These are phyloP conservation scores for Apiospora saccharicola DNA, from an alignment of 2,329 filamentous ascomycete species.

Conservation along the genomic window DNA sequence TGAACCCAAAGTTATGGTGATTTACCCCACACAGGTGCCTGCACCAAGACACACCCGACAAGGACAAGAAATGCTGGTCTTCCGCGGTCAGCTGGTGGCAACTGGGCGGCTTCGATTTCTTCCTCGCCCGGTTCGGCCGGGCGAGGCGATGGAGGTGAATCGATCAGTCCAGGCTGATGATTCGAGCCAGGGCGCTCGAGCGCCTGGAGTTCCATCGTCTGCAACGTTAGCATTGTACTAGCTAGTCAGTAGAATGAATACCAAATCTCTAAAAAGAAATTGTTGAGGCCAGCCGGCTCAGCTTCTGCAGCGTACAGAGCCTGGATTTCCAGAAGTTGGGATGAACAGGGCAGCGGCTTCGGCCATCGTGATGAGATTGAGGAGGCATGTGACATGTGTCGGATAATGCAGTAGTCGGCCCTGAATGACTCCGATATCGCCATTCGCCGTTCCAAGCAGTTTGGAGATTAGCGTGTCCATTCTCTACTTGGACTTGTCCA, in stretches of 20 bases:
- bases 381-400: background rate
- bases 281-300: background rate
- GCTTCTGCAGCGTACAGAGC: background rate
- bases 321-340: background rate
- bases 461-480: conserved; percentile 1
- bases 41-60: background rate
- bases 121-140: background rate
- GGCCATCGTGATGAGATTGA: background rate
- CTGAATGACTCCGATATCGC: conserved; percentile 11
- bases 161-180: background rate
- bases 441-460: background rate
- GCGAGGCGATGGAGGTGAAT: background rate
- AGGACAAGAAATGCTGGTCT: background rate
- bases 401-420: background rate
- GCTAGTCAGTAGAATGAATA: background rate
- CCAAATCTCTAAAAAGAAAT: background rate
- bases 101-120: background rate
- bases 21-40: conserved; percentile 5
- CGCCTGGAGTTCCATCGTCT: background rate
- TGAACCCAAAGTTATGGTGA: background rate
- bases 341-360: background rate
- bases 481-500: background rate
- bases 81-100: background rate
- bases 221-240: background rate
- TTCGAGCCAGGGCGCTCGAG: background rate